A percentile compares a stretch with the other conserved stretches of the same genome.
phyloP scores from a whole-genome alignment of 202 grass and related monocot genomes.

The Dendrocalamus latiflorus region DNA sequence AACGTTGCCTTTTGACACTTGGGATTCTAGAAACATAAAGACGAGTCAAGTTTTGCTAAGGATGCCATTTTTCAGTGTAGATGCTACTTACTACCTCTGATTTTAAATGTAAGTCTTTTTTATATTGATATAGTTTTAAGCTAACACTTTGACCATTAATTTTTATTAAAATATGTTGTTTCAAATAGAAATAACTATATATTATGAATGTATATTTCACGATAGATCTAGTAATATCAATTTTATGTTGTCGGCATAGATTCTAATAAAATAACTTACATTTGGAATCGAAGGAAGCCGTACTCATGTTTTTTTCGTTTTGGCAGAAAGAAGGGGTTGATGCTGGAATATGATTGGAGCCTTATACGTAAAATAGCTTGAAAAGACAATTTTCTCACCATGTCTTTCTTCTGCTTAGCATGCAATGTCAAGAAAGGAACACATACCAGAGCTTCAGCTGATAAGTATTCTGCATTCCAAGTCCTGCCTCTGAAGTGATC shows the following conservation, averaged over 20 bases:
- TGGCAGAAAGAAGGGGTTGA: not conserved
- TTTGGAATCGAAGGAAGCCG: no score
- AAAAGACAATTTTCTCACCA: not conserved
- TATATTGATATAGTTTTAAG: no score
- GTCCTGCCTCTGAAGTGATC: not conserved
- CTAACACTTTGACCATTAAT: no score
- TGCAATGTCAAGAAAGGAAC: not conserved
- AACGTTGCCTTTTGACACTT: not conserved
- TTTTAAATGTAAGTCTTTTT: no score
- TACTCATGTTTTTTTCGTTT: not conserved
- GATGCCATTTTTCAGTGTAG: not conserved
- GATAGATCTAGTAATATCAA: no score
- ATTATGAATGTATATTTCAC: no score
- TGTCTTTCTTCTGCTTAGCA: not conserved
- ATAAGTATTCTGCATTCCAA: not conserved
- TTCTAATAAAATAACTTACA: no score
- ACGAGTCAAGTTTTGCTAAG: not conserved
- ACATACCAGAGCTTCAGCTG: not conserved
- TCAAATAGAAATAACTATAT: no score
- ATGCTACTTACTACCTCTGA: not conserved
- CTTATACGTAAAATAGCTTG: not conserved
- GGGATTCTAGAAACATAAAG: conserved; percentile 10
- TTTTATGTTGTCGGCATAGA: no score
- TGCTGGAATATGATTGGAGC: not conserved
- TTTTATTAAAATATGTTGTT: no score